A percentile compares a stretch with the other conserved stretches of the same genome.
phyloP scores from a whole-genome alignment of 495 filamentous ascomycete species.

The Lepidopterella palustris region DNA sequence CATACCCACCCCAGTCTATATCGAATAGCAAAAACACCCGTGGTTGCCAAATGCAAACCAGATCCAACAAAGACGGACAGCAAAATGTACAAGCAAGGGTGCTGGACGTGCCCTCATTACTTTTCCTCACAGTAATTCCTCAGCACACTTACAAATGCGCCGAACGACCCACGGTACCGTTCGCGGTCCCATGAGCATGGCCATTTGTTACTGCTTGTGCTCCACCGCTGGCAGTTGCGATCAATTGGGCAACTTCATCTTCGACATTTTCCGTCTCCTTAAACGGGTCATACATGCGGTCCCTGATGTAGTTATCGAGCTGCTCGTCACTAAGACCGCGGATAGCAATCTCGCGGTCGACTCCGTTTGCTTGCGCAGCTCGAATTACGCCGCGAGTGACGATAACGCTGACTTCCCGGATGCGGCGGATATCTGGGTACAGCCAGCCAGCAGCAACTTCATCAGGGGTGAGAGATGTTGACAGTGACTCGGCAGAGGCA shows the following conservation, averaged over 20 bases:
- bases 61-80: not conserved
- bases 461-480: constrained; percentile 66
- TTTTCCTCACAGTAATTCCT: not conserved
- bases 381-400: constrained; percentile 93
- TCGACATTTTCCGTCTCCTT: constrained; percentile 34
- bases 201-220: constrained; percentile 2
- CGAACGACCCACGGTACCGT: constrained; percentile 1
- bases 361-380: constrained; percentile 69
- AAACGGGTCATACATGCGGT: constrained; percentile 72
- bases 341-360: constrained; percentile 70
- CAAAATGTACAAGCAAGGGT: not conserved
- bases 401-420: constrained; percentile 79
- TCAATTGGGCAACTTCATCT: constrained; percentile 28
- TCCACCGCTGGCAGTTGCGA: constrained; percentile 16
- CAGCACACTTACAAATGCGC: not conserved
- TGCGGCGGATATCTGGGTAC: constrained; percentile 89
- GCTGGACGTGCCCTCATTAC: not conserved
- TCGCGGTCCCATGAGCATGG: constrained; percentile 8
- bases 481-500: constrained; percentile 76
- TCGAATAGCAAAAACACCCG: not conserved
- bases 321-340: constrained; percentile 67
- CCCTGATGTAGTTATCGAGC: constrained; percentile 71
- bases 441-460: constrained; percentile 78
- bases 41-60: not conserved
- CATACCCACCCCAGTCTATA: not conserved